Evolutionary conservation across 345 rosid genomes (phyloP).

Genomic region (Boechera divaricarpa): DNA sequence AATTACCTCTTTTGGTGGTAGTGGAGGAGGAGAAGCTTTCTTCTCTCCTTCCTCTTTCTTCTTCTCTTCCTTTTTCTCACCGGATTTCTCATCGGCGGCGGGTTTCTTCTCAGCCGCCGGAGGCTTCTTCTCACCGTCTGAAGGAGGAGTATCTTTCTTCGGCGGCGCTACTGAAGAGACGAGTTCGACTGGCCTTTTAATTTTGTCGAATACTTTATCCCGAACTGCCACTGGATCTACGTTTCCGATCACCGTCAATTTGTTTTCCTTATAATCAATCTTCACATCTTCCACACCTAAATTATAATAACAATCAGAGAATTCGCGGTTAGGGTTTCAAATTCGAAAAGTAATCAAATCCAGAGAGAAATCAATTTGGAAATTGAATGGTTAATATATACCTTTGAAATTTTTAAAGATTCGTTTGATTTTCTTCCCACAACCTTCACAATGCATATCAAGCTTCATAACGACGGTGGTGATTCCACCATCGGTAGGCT

Average conservation of each 20-base stretch:
- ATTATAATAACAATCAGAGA: neutral
- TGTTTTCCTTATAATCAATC: constrained; percentile 56
- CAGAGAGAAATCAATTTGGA: neutral
- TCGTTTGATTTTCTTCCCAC: constrained; percentile 74
- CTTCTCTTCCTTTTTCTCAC: constrained; percentile 49
- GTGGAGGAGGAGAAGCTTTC: constrained; percentile 47
- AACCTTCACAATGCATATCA: constrained; percentile 92
- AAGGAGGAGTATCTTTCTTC: constrained; percentile 40
- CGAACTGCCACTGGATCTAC: constrained; percentile 65
- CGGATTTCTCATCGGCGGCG: no score
- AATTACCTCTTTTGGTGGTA: constrained; percentile 39
- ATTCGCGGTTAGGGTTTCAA: constrained; percentile 15
- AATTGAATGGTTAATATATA: constrained; percentile 29
- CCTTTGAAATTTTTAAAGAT: constrained; percentile 55
- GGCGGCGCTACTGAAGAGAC: constrained; percentile 47
- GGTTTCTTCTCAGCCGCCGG: constrained; percentile 49
- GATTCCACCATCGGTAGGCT: constrained; percentile 49
- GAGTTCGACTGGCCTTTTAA: constrained; percentile 56
- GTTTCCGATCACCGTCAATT: constrained; percentile 75
- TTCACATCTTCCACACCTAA: constrained; percentile 76
- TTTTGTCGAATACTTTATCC: constrained; percentile 51
- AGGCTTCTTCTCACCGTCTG: constrained; percentile 49
- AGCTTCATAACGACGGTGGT: constrained; percentile 64
- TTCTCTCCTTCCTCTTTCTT: constrained; percentile 55
- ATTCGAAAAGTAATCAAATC: neutral